Evolutionary conservation across 495 filamentous ascomycete genomes (phyloP).

Genomic region (Talaromyces trachyspermus): DNA sequence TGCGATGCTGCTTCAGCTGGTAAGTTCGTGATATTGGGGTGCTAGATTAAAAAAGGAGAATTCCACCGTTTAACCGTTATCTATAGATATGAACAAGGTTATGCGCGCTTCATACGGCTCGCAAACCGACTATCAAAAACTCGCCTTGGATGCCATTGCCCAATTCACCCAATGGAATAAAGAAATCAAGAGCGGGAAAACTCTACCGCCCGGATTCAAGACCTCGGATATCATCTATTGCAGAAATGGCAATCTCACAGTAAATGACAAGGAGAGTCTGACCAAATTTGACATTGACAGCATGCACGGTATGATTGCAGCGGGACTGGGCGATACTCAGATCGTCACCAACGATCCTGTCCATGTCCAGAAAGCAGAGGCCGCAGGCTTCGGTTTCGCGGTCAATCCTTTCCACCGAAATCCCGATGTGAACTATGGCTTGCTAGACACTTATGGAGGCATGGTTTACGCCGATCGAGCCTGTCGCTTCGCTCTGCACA

Average conservation of each 20-base stretch:
- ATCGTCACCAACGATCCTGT: no score
- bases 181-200: conserved; percentile 3
- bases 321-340: no score
- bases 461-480: no score
- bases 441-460: no score
- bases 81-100: conserved; percentile 17
- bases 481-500: no score
- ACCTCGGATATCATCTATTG: conserved; percentile 12
- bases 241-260: conserved; percentile 11
- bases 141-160: conserved; percentile 12
- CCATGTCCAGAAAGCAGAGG: no score
- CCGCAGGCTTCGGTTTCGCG: no score
- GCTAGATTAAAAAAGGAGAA: no score
- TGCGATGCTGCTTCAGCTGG: conserved; percentile 14
- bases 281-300: conserved; percentile 12
- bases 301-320: conserved; percentile 8
- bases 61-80: no score
- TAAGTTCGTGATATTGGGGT: no score
- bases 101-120: conserved; percentile 13
- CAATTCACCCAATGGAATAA: conserved; percentile 12
- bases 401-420: no score
- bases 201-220: conserved; percentile 7
- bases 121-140: conserved; percentile 11
- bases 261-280: conserved; percentile 12
- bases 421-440: no score